Conservation (phyloP, 805 yeast genomes). For the Kazachstania bromeliacearum region DNA sequence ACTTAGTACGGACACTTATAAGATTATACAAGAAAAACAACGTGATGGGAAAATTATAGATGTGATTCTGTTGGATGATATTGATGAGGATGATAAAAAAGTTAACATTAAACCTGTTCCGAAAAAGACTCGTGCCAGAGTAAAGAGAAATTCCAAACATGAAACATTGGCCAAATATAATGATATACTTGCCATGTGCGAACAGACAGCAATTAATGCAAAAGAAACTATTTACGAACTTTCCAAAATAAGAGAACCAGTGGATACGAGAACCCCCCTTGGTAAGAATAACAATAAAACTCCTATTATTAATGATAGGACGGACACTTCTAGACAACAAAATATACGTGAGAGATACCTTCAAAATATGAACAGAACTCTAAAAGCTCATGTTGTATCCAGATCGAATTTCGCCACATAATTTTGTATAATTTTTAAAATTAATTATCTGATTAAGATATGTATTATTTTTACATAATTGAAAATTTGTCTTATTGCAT, state of each 20-base stretch:
- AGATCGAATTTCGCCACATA: no score
- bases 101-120: background rate
- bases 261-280: no score
- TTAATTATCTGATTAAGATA: no score
- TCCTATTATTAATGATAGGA: no score
- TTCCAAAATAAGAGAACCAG: conserved; percentile 4
- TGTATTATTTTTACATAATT: no score
- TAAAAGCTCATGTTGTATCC: conserved; percentile 2
- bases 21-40: conserved; percentile 10
- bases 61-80: conserved; percentile 18
- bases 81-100: background rate
- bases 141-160: conserved; percentile 4
- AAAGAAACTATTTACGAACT: conserved; percentile 18
- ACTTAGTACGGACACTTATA: background rate
- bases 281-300: no score
- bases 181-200: conserved; percentile 22
- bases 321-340: no score
- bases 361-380: conserved; percentile 7
- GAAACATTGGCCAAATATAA: conserved; percentile 11
- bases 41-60: conserved; percentile 20
- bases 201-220: conserved; percentile 22
- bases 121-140: conserved; percentile 9
- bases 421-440: no score
- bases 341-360: no score
- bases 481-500: no score